Conservation (phyloP, 2,329 filamentous ascomycete species). For the Pseudogymnoascus sp. region DNA sequence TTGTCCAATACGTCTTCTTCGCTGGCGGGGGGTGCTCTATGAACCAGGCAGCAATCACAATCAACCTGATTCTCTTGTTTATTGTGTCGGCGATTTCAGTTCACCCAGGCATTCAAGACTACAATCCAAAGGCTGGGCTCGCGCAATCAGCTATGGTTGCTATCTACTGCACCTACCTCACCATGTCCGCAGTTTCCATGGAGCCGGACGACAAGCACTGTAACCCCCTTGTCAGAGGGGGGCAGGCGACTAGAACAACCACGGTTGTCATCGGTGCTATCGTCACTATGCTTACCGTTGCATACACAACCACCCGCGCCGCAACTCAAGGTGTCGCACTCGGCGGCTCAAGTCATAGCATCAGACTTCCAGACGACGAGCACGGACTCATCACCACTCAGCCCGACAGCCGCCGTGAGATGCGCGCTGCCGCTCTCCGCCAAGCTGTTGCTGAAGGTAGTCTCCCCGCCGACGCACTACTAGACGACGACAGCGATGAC, state of each 20-base stretch:
- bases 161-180: conserved; percentile 96
- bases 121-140: conserved; percentile 85
- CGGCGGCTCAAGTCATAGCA: conserved; percentile 51
- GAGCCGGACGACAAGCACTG: conserved; percentile 90
- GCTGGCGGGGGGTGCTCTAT: conserved; percentile 73
- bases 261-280: conserved; percentile 89
- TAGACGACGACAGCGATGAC: conserved; percentile 58
- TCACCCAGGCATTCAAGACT: conserved; percentile 81
- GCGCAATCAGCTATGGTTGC: conserved; percentile 98
- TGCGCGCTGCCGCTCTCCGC: conserved; percentile 85
- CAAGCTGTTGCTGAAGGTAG: conserved; percentile 89
- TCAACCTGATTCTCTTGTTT: conserved; percentile 82
- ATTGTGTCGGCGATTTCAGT: conserved; percentile 77
- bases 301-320: conserved; percentile 93
- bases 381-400: conserved; percentile 86
- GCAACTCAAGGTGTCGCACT: conserved; percentile 82
- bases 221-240: conserved; percentile 78
- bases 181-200: conserved; percentile 97
- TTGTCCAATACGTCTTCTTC: conserved; percentile 97
- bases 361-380: conserved; percentile 63
- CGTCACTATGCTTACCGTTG: conserved; percentile 92
- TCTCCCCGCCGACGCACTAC: conserved; percentile 79
- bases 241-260: conserved; percentile 79
- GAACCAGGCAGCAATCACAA: conserved; percentile 93
- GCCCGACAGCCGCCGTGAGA: conserved; percentile 69